Evolutionary conservation across 2,329 filamentous ascomycete species (phyloP).

Genomic region (Aspergillus felis): DNA sequence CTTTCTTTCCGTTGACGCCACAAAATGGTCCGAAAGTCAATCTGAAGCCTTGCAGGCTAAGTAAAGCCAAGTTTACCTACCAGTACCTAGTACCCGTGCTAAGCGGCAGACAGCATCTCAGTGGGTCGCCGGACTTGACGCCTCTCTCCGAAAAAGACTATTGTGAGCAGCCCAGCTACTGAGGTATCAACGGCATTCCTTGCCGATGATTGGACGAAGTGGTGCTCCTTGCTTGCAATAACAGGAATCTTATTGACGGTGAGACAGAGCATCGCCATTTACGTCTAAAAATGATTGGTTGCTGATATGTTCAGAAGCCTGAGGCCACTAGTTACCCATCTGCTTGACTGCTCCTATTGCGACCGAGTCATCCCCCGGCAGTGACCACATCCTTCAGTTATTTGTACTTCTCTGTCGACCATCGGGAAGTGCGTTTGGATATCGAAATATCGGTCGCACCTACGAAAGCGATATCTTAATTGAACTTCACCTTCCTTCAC

Average conservation of each 20-base stretch:
- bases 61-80: not conserved
- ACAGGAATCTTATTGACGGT: not conserved
- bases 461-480: not conserved
- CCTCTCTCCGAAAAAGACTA: not conserved
- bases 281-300: not conserved
- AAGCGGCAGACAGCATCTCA: no score
- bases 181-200: no score
- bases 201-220: no score
- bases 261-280: not conserved
- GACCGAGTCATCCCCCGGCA: not conserved
- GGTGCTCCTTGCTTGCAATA: not conserved
- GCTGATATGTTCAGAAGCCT: no score
- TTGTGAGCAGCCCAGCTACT: no score
- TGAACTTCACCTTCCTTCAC: no score
- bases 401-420: not conserved
- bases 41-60: not conserved
- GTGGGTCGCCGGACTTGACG: not conserved
- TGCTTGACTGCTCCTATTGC: not conserved
- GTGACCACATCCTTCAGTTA: not conserved
- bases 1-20: no score
- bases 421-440: not conserved
- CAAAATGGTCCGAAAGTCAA: not conserved
- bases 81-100: no score
- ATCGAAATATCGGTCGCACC: not conserved
- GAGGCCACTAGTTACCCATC: not conserved